A percentile compares a stretch with the other conserved stretches of the same genome.
These are phyloP conservation scores for Aspergillus alliaceus DNA, from an alignment of 2,329 filamentous ascomycete species.

Conservation along the genomic window DNA sequence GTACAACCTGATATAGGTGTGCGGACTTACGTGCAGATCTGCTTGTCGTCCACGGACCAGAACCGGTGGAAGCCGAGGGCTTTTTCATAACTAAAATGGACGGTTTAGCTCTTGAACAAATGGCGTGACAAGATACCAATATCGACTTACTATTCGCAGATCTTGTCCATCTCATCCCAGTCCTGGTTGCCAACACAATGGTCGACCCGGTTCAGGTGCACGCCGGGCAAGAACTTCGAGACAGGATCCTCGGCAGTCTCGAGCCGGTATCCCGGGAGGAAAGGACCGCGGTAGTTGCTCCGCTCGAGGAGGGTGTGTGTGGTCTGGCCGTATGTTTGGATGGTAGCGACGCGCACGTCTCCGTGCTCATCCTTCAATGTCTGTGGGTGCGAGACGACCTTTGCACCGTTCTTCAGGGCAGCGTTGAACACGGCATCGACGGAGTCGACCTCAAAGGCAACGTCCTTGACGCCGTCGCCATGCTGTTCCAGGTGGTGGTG, in stretches of 20 bases:
- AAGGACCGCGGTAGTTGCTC: conserved; percentile 67
- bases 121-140: background rate
- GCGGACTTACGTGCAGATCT: conserved; percentile 72
- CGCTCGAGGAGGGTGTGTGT: conserved; percentile 88
- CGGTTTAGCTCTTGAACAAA: background rate
- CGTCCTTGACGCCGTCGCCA: conserved; percentile 92
- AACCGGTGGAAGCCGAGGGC: conserved; percentile 93
- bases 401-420: conserved; percentile 59
- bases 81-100: conserved; percentile 68
- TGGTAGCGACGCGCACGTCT: conserved; percentile 71
- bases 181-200: conserved; percentile 98
- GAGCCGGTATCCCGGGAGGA: conserved; percentile 78
- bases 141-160: conserved; percentile 56
- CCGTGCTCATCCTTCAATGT: conserved; percentile 64
- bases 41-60: conserved; percentile 92
- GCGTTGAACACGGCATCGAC: conserved; percentile 75
- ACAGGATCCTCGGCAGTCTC: conserved; percentile 51
- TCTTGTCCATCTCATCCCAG: conserved; percentile 80
- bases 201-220: conserved; percentile 76
- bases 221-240: conserved; percentile 55
- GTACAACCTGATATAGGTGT: no score
- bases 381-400: conserved; percentile 48
- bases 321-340: conserved; percentile 91
- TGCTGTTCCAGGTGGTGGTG: conserved; percentile 81
- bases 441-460: conserved; percentile 91